These are phyloP conservation scores for Xylariaceae sp. DNA, from an alignment of 2,329 filamentous ascomycete species.

Conservation along the genomic window DNA sequence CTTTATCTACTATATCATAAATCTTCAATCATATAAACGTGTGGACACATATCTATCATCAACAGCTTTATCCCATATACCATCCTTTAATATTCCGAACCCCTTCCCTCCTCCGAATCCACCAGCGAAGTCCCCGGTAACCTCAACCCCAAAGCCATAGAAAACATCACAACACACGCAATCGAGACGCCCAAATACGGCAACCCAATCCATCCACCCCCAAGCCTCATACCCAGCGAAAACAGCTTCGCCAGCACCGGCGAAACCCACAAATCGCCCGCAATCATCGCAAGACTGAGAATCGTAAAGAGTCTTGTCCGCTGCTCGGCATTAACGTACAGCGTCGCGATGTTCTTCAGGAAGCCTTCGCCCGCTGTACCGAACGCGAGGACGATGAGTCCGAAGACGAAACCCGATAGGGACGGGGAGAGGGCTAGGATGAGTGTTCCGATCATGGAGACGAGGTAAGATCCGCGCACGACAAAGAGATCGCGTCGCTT, in stretches of 20 bases:
- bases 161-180: constrained; percentile 25
- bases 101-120: constrained; percentile 23
- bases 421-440: constrained; percentile 26
- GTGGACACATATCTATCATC: too few relatives aligned
- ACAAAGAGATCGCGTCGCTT: constrained; percentile 29
- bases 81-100: constrained; percentile 5
- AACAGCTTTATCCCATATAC: neutral
- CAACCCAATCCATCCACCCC: constrained; percentile 29
- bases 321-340: constrained; percentile 28
- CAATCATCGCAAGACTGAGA: constrained; percentile 23
- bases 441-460: constrained; percentile 24
- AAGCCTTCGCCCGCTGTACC: constrained; percentile 28
- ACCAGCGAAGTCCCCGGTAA: constrained; percentile 5
- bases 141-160: constrained; percentile 23
- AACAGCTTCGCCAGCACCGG: constrained; percentile 30
- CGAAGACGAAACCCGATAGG: constrained; percentile 26
- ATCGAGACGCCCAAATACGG: constrained; percentile 31
- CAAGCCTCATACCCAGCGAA: constrained; percentile 29
- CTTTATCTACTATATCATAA: too few relatives aligned
- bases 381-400: constrained; percentile 30
- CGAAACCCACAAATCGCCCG: constrained; percentile 25
- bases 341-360: constrained; percentile 25
- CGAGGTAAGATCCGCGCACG: constrained; percentile 24
- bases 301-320: constrained; percentile 30
- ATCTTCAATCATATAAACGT: too few relatives aligned